Percentiles rank a stretch among this genome's conserved stretches.
These are phyloP conservation scores for Amanita polypyramis DNA, from an alignment of 768 basidiomycete species.

Conservation along the genomic window DNA sequence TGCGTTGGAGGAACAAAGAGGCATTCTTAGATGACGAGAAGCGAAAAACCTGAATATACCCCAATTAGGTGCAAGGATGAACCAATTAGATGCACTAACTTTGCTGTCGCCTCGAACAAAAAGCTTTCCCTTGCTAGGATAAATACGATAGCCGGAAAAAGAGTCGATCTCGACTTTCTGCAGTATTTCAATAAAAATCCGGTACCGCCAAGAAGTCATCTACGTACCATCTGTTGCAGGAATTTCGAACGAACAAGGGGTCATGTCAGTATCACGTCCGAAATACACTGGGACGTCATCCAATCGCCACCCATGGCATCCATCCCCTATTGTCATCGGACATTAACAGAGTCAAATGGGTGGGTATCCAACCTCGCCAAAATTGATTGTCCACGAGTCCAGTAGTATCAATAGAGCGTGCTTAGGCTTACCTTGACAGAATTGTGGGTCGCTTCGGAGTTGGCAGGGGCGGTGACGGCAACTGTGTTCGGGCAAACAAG, in stretches of 20 bases:
- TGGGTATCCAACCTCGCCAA: neutral
- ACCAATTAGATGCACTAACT: conserved; percentile 32
- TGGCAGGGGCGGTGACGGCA: neutral
- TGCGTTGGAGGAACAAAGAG: conserved; percentile 97
- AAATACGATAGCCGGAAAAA: conserved; percentile 96
- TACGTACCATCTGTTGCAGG: conserved; percentile 31
- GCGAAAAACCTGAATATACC: conserved; percentile 70
- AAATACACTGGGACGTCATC: neutral
- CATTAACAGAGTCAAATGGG: neutral
- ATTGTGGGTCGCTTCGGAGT: neutral
- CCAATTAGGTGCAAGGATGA: neutral
- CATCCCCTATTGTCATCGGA: neutral
- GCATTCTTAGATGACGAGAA: conserved; percentile 89
- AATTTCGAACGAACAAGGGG: neutral
- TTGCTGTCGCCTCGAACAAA: conserved; percentile 96
- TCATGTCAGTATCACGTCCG: neutral
- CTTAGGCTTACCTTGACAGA: neutral
- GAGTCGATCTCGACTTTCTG: conserved; percentile 98
- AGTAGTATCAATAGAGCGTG: neutral
- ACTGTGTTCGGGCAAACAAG: neutral
- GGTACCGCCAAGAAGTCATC: conserved; percentile 7
- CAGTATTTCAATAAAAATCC: conserved; percentile 17
- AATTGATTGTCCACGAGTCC: neutral
- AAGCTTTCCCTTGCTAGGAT: conserved; percentile 93
- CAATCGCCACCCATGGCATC: neutral